A percentile compares a stretch with the other conserved stretches of the same genome.
Evolutionary conservation across 257 asterid genomes (phyloP).

Genomic region (Solanum etuberosum): DNA sequence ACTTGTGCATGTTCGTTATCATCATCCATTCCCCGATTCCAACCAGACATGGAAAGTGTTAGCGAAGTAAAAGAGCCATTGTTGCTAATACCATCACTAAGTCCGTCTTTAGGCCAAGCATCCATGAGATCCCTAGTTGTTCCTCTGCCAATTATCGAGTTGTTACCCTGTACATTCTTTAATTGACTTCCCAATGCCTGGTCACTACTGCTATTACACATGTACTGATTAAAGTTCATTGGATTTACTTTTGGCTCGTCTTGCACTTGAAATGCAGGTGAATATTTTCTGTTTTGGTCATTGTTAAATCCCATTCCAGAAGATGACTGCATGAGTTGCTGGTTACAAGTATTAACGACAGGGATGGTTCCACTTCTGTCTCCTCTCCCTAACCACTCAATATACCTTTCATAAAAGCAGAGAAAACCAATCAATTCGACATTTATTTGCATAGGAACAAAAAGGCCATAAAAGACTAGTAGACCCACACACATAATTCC

Average conservation of each 20-base stretch:
- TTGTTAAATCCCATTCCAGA: constrained; percentile 4
- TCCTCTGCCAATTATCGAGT: neutral
- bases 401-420: constrained; percentile 19
- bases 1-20: constrained; percentile 4
- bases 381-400: constrained; percentile 45
- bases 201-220: neutral
- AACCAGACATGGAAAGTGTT: constrained; percentile 39
- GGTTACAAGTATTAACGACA: constrained; percentile 6
- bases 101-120: constrained; percentile 24
- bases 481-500: constrained; percentile 11
- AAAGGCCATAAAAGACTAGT: constrained; percentile 1
- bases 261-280: constrained; percentile 10
- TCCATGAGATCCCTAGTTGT: constrained; percentile 43
- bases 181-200: neutral
- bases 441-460: constrained; percentile 23
- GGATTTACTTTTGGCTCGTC: constrained; percentile 1
- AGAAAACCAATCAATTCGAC: neutral
- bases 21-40: constrained; percentile 11
- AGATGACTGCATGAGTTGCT: constrained; percentile 12
- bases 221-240: constrained; percentile 10
- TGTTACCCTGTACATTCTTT: neutral
- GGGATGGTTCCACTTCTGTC: constrained; percentile 11
- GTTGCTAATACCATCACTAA: neutral
- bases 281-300: neutral
- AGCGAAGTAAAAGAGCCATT: constrained; percentile 19